Conservation (phyloP, 2,329 filamentous ascomycete genomes). For the Colletotrichum sp. region DNA sequence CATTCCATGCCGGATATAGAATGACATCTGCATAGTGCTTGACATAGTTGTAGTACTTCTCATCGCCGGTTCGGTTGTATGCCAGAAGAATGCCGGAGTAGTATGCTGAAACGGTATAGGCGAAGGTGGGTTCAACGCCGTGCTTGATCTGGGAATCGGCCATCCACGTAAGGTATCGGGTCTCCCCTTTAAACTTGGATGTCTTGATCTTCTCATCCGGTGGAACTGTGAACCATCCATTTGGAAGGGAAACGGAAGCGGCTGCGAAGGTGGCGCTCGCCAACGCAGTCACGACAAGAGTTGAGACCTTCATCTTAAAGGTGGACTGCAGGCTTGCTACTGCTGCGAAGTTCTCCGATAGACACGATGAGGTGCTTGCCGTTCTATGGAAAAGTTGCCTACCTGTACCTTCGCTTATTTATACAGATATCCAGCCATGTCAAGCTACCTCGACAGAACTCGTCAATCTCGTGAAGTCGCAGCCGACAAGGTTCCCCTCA, state of each 20-base stretch:
- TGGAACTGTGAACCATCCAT: constrained; percentile 16
- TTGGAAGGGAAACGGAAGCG: constrained; percentile 12
- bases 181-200: constrained; percentile 7
- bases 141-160: constrained; percentile 30
- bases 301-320: neutral
- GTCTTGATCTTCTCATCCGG: constrained; percentile 16
- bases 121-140: constrained; percentile 27
- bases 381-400: neutral
- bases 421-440: neutral
- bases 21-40: constrained; percentile 26
- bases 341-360: neutral
- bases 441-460: neutral
- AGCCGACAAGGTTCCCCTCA: constrained; percentile 12
- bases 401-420: neutral
- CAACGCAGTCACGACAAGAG: neutral
- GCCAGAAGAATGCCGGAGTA: constrained; percentile 27
- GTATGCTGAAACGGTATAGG: constrained; percentile 30
- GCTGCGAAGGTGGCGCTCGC: neutral
- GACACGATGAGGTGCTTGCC: neutral
- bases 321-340: neutral
- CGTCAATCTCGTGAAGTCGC: neutral
- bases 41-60: constrained; percentile 28
- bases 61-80: constrained; percentile 25
- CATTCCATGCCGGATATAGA: constrained; percentile 25
- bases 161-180: constrained; percentile 29